A percentile compares a stretch with the other conserved stretches of the same genome.
Evolutionary conservation across 2,329 filamentous ascomycete species (phyloP).

Genomic region (Penicillium fuscoglaucum): DNA sequence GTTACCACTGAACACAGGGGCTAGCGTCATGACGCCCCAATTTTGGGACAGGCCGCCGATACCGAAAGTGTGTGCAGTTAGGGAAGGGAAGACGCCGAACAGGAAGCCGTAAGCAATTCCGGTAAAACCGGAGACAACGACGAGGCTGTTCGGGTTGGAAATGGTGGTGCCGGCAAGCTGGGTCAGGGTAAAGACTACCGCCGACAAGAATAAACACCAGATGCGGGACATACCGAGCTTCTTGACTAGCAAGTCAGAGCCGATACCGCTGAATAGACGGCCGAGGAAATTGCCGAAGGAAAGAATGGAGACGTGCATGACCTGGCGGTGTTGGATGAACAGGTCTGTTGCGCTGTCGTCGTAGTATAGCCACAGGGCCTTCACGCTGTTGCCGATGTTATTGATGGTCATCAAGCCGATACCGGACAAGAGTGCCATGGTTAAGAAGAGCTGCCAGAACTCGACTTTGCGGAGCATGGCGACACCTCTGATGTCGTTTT

Average conservation of each 20-base stretch:
- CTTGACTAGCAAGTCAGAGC: constrained; percentile 87
- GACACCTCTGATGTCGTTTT: constrained; percentile 87
- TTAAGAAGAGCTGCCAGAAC: constrained; percentile 87
- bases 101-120: constrained; percentile 90
- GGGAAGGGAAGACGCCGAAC: constrained; percentile 89
- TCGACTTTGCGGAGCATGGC: constrained; percentile 69
- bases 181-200: constrained; percentile 73
- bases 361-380: constrained; percentile 84
- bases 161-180: constrained; percentile 76
- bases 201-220: constrained; percentile 84
- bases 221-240: constrained; percentile 75
- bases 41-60: constrained; percentile 88
- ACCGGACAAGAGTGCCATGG: constrained; percentile 88
- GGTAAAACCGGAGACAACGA: constrained; percentile 76
- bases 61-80: constrained; percentile 87
- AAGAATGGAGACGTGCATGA: constrained; percentile 92
- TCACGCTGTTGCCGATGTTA: constrained; percentile 89
- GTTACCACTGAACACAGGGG: constrained; percentile 83
- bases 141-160: constrained; percentile 73
- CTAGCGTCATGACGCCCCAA: constrained; percentile 92
- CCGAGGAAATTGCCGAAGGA: constrained; percentile 84
- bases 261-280: constrained; percentile 77
- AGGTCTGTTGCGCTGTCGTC: constrained; percentile 70
- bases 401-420: constrained; percentile 99
- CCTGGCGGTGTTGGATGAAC: constrained; percentile 77